These are phyloP conservation scores for Tylopilus felleus DNA, from an alignment of 768 basidiomycete genomes.

Conservation along the genomic window DNA sequence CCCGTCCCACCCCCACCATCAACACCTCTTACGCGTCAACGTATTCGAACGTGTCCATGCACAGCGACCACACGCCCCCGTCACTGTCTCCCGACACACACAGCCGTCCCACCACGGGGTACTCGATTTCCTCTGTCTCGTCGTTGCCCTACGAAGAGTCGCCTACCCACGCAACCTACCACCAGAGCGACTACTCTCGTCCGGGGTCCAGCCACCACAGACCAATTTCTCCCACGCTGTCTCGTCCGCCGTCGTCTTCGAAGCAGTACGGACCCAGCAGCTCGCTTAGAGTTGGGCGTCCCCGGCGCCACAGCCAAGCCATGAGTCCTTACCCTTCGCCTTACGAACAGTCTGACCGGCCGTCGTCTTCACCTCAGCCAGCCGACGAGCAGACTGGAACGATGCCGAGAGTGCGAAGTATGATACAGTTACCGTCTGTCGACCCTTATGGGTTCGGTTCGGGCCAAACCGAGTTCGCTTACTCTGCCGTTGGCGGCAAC, in stretches of 20 bases:
- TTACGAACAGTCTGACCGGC: conserved; percentile 69
- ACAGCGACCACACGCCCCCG: conserved; percentile 66
- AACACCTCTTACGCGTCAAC: conserved; percentile 66
- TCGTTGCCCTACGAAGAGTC: conserved; percentile 70
- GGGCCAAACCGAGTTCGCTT: conserved; percentile 78
- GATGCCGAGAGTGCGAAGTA: conserved; percentile 75
- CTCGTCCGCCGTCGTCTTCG: conserved; percentile 68
- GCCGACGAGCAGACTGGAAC: conserved; percentile 43
- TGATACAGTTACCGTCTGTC: conserved; percentile 76
- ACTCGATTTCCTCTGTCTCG: conserved; percentile 80
- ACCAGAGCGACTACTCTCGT: conserved; percentile 60
- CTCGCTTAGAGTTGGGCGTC: conserved; percentile 67
- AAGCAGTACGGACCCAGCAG: conserved; percentile 46
- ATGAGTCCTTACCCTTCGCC: conserved; percentile 86
- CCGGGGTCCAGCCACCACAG: conserved; percentile 74
- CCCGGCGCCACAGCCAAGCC: conserved; percentile 79
- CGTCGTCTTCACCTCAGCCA: conserved; percentile 70
- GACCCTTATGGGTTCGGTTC: conserved; percentile 64
- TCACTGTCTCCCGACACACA: conserved; percentile 65
- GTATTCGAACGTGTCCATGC: conserved; percentile 68
- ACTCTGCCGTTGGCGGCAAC: conserved; percentile 57
- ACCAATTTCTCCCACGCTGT: conserved; percentile 56
- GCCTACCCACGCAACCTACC: conserved; percentile 35
- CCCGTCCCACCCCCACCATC: conserved; percentile 65
- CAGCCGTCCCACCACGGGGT: conserved; percentile 81